Percentiles rank a stretch among this genome's conserved stretches.
Evolutionary conservation across 1,139 yeast genomes (phyloP).

Genomic region (Chernovozyma aurita): DNA sequence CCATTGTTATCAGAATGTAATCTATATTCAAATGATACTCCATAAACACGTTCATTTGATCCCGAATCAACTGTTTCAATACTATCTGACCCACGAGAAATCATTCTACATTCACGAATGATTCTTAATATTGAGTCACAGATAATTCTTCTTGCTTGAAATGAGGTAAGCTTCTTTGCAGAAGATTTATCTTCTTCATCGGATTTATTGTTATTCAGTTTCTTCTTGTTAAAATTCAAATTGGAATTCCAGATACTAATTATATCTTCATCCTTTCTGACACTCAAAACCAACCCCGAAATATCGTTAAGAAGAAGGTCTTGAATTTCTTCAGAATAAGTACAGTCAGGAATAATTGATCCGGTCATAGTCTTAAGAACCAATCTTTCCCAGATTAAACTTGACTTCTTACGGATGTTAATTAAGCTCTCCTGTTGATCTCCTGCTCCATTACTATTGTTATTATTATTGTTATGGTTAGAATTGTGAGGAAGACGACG

Average conservation of each 20-base stretch:
- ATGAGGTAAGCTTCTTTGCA: conserved; percentile 34
- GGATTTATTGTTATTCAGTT: conserved; percentile 3
- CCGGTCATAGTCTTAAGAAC: conserved; percentile 43
- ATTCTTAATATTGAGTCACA: conserved; percentile 45
- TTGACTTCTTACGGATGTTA: conserved; percentile 32
- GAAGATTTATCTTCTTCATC: conserved; percentile 12
- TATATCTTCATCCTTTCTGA: conserved; percentile 48
- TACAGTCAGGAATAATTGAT: conserved; percentile 33
- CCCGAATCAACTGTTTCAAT: conserved; percentile 31
- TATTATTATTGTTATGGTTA: conserved; percentile 4
- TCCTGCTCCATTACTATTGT: conserved; percentile 9
- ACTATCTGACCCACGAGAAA: conserved; percentile 30
- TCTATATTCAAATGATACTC: conserved; percentile 45
- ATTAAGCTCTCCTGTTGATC: conserved; percentile 10
- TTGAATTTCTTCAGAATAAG: conserved; percentile 26
- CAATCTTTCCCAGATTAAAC: conserved; percentile 51
- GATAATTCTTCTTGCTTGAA: conserved; percentile 45
- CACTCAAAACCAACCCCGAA: conserved; percentile 49
- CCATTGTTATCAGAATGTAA: conserved; percentile 36
- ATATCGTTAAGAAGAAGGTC: conserved; percentile 42
- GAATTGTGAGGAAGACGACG: conserved; percentile 17
- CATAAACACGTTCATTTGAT: conserved; percentile 37
- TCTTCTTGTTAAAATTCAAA: conserved; percentile 29
- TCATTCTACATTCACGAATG: conserved; percentile 46
- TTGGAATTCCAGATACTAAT: conserved; percentile 54